Conservation (phyloP, 192 early-diverging fungal genomes). For the Linnemannia zychae region DNA sequence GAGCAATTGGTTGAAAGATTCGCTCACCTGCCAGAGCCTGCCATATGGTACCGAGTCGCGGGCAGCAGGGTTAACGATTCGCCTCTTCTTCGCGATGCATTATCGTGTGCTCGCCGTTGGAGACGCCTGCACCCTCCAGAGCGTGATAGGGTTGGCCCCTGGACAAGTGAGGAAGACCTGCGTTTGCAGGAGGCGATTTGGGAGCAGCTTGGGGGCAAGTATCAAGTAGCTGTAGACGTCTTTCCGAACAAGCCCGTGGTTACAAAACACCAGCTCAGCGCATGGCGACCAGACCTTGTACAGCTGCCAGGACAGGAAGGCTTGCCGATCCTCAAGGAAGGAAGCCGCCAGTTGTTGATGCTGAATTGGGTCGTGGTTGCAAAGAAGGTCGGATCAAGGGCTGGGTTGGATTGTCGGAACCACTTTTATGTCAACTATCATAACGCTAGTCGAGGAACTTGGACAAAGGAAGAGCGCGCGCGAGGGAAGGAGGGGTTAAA, state of each 20-base stretch:
- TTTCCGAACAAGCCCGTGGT: not conserved
- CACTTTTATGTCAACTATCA: not conserved
- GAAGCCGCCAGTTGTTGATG: not conserved
- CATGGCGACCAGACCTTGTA: no score
- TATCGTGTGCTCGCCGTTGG: slow-evolving; percentile 8
- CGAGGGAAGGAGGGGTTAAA: not conserved
- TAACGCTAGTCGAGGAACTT: not conserved
- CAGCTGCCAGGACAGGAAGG: not conserved
- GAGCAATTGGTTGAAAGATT: not conserved
- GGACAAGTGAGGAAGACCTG: not conserved
- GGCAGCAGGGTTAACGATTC: not conserved
- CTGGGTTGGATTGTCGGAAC: not conserved
- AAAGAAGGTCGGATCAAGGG: slow-evolving; percentile 1
- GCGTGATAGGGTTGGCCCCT: not conserved
- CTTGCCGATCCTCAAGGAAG: not conserved
- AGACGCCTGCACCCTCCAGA: not conserved
- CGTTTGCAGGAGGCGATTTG: not conserved
- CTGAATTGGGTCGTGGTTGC: slow-evolving; percentile 17
- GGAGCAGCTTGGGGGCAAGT: not conserved
- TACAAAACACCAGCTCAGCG: not conserved
- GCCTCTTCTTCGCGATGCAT: not conserved
- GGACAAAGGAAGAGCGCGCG: not conserved
- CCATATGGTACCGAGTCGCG: not conserved
- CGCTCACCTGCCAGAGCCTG: not conserved
- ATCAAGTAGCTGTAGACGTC: not conserved